Base-by-base conservation (phyloP, 1,139 yeast species). In the Geotrichum bryndzae region DNA sequence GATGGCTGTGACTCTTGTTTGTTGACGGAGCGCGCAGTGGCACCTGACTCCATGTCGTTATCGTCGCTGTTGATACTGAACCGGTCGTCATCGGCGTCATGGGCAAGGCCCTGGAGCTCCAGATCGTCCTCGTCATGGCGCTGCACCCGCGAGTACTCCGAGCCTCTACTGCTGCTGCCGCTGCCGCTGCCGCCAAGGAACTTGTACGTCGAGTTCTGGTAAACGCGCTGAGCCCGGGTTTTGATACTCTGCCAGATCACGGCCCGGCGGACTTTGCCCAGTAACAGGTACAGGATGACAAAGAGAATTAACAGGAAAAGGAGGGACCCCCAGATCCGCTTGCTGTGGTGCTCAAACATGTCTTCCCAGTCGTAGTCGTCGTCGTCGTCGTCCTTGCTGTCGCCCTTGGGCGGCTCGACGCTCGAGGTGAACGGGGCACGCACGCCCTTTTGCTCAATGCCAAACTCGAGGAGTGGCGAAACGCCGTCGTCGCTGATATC, bases 321-420 rank as follows among this genome's bases (percentile, higher is more conserved):
- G n/a, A 82, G 64, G 1, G 84, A 76, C 0, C 89, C 89, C 69
- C 80, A 80, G 70, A 84, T 72, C 54, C 88, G 75, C 67, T 84
- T 87, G 1, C 85, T 83, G 31, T 72, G 68, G 27, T 66, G 61
- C 53, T 72, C 74, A 15, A 76, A 66, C 6, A 69, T 67, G 46
- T 72, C 77, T 59, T 70, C 74, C 74, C 77, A 75, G 56, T 71
- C 73, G 27, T 67, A 69, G 53, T 68, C 71, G 31, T 72, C 72
- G 52, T 70, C 70, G 31, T 66, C 66, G 22, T 67, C 64, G 31
- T 65, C 64, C 11, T 23, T 60, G 23, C 27, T 27, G 29, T 45
- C 41, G 15, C 50, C 55, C 45, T 55, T 51, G 29, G 41, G n/a
- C 0, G 27, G 27, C 25, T 55, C 41, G 25, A 41, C 23, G 29